phyloP scores from a whole-genome alignment of 2,329 filamentous ascomycete genomes.

The Botrytis fragariae region DNA sequence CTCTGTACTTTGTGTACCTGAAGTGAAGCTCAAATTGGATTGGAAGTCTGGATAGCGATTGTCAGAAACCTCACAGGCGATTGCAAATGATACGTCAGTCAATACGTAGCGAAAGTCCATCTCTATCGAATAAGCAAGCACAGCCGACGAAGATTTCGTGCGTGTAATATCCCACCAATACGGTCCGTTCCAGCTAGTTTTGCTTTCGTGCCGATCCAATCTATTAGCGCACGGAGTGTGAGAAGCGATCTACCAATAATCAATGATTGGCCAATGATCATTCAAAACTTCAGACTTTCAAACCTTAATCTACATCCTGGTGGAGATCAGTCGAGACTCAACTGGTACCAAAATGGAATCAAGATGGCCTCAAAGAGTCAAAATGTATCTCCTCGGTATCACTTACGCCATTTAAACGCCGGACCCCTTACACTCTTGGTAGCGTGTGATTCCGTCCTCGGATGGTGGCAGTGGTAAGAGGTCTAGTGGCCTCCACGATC shows the following conservation, averaged over 20 bases:
- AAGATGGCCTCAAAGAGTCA: not conserved
- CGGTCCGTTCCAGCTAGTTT: not conserved
- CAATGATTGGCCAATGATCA: not conserved
- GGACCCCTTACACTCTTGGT: not conserved
- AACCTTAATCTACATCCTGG: conserved; percentile 7
- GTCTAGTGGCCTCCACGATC: not conserved
- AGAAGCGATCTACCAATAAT: not conserved
- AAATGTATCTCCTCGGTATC: not conserved
- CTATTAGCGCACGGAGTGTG: not conserved
- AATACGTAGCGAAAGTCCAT: not conserved
- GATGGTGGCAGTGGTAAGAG: conserved; percentile 1
- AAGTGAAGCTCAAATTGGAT: not conserved
- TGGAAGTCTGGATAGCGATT: not conserved
- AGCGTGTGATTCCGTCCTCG: not conserved
- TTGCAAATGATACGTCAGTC: not conserved
- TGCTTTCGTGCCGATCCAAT: not conserved
- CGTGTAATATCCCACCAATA: not conserved
- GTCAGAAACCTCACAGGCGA: not conserved
- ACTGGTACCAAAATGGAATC: not conserved
- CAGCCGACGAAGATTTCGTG: not conserved
- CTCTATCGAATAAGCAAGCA: not conserved
- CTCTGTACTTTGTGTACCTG: not conserved
- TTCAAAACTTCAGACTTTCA: not conserved
- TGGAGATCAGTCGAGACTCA: conserved; percentile 1
- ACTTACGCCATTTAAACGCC: conserved; percentile 4